Base-by-base conservation (phyloP, 2,329 filamentous ascomycete genomes). In the Fusarium metavorans region DNA sequence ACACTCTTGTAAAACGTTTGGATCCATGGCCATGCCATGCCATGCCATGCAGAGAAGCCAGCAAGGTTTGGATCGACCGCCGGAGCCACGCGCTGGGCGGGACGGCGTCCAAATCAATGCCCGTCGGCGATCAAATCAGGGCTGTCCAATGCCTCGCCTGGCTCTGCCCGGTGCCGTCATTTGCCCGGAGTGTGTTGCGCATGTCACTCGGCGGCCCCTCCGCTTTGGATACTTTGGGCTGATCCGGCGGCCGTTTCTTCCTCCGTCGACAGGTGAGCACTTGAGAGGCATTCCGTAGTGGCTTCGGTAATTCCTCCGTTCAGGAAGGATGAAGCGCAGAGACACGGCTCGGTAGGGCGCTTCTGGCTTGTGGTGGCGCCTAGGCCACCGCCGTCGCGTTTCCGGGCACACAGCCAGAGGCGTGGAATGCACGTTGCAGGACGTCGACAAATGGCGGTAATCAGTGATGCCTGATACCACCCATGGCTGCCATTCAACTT, bases 21-120 rank as follows among this genome's bases (percentile, higher is more conserved):
- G 73, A 56, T 65, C 58, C 67, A 43, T 43, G 41, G 41, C n/a
- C 41, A 43, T 43, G n/a, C 39, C 39, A 75, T 75, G 66, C 37
- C 27, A 30, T 30, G 37, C 41, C 41, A 75, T 75, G 66, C 37
- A 75, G 67, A 52, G 48, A 52, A 52, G 48, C 48, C 48, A 52
- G 27, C 72, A 66, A 50, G 54, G 66, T 73, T 75, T 75, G 27
- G 37, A 68, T 75, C 57, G 69, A 56, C 69, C 56, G 52, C 45
- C 68, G 65, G 32, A 35, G 61, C 30, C 57, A 68, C 58, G 60
- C 45, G 54, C 45, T 57, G 30, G 30, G n/a, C 56, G 58, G 60
- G 45, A 71, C 32, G 41, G 43, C 61, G 57, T 34, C 59, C 27
- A 52, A 39, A 50, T 41, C 34, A 34, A 20, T 62, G 57, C 56